These are phyloP conservation scores for Rubia balearica DNA, from an alignment of 305 asterid species.

Conservation along the genomic window DNA sequence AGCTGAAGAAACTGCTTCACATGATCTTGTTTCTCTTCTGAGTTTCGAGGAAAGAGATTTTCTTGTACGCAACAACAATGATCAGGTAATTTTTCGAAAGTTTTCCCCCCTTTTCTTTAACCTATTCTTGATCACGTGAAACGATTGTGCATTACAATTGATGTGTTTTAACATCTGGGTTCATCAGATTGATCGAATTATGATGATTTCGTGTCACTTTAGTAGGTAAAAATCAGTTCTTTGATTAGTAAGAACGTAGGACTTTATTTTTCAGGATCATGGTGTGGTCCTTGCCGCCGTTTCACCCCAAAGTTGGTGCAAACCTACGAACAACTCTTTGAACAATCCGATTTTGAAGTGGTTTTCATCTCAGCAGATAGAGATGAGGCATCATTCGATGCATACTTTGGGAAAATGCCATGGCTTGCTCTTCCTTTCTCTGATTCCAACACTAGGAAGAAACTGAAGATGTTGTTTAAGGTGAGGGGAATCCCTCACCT, in stretches of 20 bases:
- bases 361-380: slow-evolving; percentile 30
- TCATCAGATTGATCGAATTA: not conserved
- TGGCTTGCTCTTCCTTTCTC: slow-evolving; percentile 32
- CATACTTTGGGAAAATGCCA: slow-evolving; percentile 24
- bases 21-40: slow-evolving; percentile 23
- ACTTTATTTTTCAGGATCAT: slow-evolving; percentile 23
- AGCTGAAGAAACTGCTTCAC: slow-evolving; percentile 8
- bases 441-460: slow-evolving; percentile 20
- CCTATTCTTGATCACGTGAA: not conserved
- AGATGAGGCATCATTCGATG: slow-evolving; percentile 24
- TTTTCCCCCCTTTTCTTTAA: not conserved
- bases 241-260: slow-evolving; percentile 25
- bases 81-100: slow-evolving; percentile 12
- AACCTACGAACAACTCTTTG: slow-evolving; percentile 14
- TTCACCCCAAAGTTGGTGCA: slow-evolving; percentile 26
- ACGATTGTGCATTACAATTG: not conserved
- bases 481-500: slow-evolving; percentile 28
- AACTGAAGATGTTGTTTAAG: slow-evolving; percentile 20
- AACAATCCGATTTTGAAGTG: slow-evolving; percentile 20
- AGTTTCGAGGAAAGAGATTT: slow-evolving; percentile 26
- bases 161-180: not conserved
- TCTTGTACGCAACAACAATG: slow-evolving; percentile 17
- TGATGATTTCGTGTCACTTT: not conserved
- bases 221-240: slow-evolving; percentile 22
- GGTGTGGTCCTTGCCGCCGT: slow-evolving; percentile 29